Evolutionary conservation across 1,284 basidiomycete species (phyloP), one percentile per base, ranked within the genome.

Genomic region (Puccinia horiana): DNA sequence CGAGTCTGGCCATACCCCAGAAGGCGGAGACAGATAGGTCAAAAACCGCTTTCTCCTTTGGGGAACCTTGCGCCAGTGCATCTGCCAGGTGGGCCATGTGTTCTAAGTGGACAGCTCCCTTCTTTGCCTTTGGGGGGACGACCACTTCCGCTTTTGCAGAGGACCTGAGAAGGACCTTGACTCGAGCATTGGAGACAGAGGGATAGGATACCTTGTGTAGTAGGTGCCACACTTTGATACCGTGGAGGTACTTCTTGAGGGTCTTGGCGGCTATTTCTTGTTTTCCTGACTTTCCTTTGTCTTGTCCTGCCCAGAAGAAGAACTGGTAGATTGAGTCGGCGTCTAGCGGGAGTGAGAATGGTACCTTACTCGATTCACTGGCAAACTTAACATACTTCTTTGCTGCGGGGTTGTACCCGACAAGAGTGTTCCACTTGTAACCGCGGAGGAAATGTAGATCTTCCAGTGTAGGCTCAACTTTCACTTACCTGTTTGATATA

Each of bases 241-340:
- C 52, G 11, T 11, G 40, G 12, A 76, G 52, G 32, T 76, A 76
- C 2, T 58, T 58, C n/a, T 18, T 23, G 1, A 42, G 4, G 9
- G 75, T 76, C 26, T 40, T 42, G 2, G 75, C 0, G 1, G 0
- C 12, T 8, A 76, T 26, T 0, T 76, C 56, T 12, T 58, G 20
- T 1, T 5, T 2, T 54, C 63, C 18, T 37, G n/a, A n/a, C n/a
- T n/a, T n/a, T n/a, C n/a, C n/a, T n/a, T n/a, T n/a, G n/a, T n/a
- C n/a, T n/a, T n/a, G n/a, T 0, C 52, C 74, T 37, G 74, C 74
- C 74, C 74, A 76, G 32, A 16, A 63, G 54, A 26, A 58, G 23
- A 76, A 76, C n/a, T 23, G n/a, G 18, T 61, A 76, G 74, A 76
- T 18, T 6, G 61, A 54, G 12, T 40, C 52, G 6, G 29, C 40